Base-by-base conservation (phyloP, 306 rosid genomes). In the Prunus campanulata region DNA sequence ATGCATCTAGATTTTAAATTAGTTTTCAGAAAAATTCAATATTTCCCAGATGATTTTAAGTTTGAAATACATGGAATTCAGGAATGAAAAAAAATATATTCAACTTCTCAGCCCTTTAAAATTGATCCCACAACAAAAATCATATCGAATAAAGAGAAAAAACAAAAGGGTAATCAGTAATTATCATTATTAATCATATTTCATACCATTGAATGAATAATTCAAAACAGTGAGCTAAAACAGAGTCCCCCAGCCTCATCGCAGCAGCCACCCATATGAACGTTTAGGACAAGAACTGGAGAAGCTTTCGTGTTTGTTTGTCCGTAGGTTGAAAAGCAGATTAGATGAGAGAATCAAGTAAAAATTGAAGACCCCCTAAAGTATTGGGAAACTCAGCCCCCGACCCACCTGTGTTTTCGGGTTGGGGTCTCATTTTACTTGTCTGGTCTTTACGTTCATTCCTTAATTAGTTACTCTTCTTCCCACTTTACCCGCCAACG, bases 361-460 rank as follows among this genome's bases (percentile, higher is more conserved):
- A 60, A 11, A 63, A 63, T 6, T 60, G 4, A 24, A 25, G 4
- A 13, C n/a, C 14, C 15, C 25, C 32, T 54, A 22, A 54, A 57
- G 22, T 39, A 72, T n/a, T 35, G 61, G 76, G 67, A 20, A 72
- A 72, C 32, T 57, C 77, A 5, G 18, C 55, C 77, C 5, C 44
- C 20, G 22, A 7, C 10, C n/a, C 59, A 8, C 7, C 70, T 19
- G 3, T 47, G 77, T 74, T 74, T 74, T 30, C 69, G 60, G 70
- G 11, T 25, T 44, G 44, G 56, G 56, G 47, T 39, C 44, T 39
- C 44, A 39, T 39, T 39, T 39, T 39, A 1, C 44, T 39, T 32
- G 35, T 7, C 44, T 47, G 72, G 74, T 10, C 11, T 71, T 71
- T n/a, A 10, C 54, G 35, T 30, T 71, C 27, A 5, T 71, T 20